A percentile compares a stretch with the other conserved stretches of the same genome.
These are phyloP conservation scores for Mucor sp. DNA, from an alignment of 371 early-diverging fungal genomes.

Conservation along the genomic window DNA sequence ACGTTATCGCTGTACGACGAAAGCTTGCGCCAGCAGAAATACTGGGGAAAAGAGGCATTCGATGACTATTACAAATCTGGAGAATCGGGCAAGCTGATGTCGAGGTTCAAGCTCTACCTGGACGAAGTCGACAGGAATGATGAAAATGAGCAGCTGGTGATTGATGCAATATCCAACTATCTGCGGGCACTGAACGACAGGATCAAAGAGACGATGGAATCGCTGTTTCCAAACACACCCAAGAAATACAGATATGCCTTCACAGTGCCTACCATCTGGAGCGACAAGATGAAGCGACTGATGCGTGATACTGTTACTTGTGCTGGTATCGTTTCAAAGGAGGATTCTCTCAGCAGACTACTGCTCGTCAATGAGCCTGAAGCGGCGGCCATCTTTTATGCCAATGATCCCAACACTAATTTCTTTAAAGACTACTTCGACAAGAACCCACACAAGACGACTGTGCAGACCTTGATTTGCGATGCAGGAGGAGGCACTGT, in stretches of 20 bases:
- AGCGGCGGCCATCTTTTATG: constrained; percentile 42
- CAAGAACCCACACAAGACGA: constrained; percentile 18
- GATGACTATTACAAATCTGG: constrained; percentile 10
- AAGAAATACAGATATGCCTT: constrained; percentile 40
- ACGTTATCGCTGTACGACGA: constrained; percentile 9
- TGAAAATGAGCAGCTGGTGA: neutral
- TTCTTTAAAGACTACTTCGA: neutral
- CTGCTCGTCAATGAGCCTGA: constrained; percentile 54
- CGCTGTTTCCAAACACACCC: neutral
- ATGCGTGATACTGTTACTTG: constrained; percentile 45
- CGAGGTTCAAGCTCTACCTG: constrained; percentile 13
- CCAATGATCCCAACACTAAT: neutral
- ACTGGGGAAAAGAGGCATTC: constrained; percentile 15
- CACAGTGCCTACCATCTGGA: constrained; percentile 50
- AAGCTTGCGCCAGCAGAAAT: neutral
- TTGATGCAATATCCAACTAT: constrained; percentile 12
- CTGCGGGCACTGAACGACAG: constrained; percentile 2
- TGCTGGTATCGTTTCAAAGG: constrained; percentile 33
- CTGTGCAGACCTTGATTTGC: constrained; percentile 52
- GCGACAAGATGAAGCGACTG: constrained; percentile 36
- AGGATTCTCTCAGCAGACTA: constrained; percentile 40
- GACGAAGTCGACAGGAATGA: neutral
- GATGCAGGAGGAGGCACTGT: constrained; percentile 69
- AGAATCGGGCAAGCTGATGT: constrained; percentile 5
- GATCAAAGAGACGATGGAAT: constrained; percentile 6